Conservation (phyloP, 108 stramenopile genomes). For the Asterionellopsis glacialis region DNA sequence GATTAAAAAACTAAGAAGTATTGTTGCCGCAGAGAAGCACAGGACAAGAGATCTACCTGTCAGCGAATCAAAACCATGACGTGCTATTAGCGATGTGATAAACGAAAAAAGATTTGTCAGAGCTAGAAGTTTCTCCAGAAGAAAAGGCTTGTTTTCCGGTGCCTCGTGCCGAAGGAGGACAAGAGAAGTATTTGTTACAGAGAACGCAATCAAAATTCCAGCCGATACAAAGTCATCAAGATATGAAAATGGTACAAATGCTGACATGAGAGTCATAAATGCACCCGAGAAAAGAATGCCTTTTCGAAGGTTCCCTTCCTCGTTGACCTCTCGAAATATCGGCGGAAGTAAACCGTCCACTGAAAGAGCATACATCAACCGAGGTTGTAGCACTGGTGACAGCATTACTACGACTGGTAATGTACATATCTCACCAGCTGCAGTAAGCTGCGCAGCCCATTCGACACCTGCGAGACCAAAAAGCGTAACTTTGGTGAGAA, state of each 20-base stretch:
- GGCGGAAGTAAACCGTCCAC: constrained; percentile 47
- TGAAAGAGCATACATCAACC: constrained; percentile 42
- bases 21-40: not conserved
- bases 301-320: constrained; percentile 35
- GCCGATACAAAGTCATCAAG: constrained; percentile 53
- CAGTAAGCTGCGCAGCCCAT: not conserved
- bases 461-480: too few relatives aligned
- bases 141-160: constrained; percentile 6
- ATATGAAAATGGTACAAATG: constrained; percentile 35
- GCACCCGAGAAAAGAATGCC: constrained; percentile 36
- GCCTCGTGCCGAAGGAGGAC: constrained; percentile 15
- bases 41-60: not conserved
- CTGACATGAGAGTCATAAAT: constrained; percentile 31
- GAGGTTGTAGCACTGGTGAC: constrained; percentile 50
- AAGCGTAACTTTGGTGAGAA: not conserved
- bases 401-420: constrained; percentile 61
- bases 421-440: constrained; percentile 45
- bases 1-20: not conserved
- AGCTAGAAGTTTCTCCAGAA: constrained; percentile 14
- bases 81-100: not conserved
- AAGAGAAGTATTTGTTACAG: constrained; percentile 21
- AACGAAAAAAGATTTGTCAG: constrained; percentile 12
- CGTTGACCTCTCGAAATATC: constrained; percentile 36
- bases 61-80: not conserved
- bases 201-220: constrained; percentile 27